Base-by-base conservation (phyloP, 2,329 filamentous ascomycete genomes). In the Curvularia spicifera region DNA sequence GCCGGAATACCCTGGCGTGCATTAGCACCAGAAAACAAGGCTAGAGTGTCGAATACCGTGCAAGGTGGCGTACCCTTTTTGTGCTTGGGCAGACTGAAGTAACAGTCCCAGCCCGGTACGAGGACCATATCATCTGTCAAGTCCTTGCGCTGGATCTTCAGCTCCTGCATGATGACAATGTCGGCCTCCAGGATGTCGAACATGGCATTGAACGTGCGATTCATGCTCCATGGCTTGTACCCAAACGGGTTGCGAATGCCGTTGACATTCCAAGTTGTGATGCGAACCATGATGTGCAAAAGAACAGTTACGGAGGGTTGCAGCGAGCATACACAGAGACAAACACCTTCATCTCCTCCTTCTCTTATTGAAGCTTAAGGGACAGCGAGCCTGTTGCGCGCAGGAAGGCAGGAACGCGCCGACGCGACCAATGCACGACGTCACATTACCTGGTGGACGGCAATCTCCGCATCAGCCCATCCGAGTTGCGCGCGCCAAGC, bases 41-140 rank as follows among this genome's bases (percentile, higher is more conserved):
- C 20, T 15, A 45, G 13, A 26, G n/a, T 18, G 49, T 31, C 8
- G 8, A 15, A 13, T 12, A 37, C 15, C 6, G n/a, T 37, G 35
- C 26, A 28, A 22, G 18, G 29, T 51, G 51, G 46, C 39, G 51
- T 79, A 89, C 92, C 94, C 82, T 97, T 98, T 77, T 98, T 98
- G 72, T 96, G 85, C 73, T 89, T 92, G 0, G 95, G 95, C 24
- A 99, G 82, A 74, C 93, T 97, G 78, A 97, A 97, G 78, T 89
- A 97, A 64, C 93, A 93, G 74, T 99, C 95, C 94, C 94, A 99
- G 12, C 95, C 95, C 0, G 91, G 88, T 0, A 98, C 87, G 33
- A 98, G 81, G 9, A 98, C 93, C 92, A 98, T 98, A 68, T 98
- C 95, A 82, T 98, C 95, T 40, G 83, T 85, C 1, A 99, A 81